These are phyloP conservation scores for Termitomyces bulborhizus DNA, from an alignment of 768 basidiomycete genomes.

Conservation along the genomic window DNA sequence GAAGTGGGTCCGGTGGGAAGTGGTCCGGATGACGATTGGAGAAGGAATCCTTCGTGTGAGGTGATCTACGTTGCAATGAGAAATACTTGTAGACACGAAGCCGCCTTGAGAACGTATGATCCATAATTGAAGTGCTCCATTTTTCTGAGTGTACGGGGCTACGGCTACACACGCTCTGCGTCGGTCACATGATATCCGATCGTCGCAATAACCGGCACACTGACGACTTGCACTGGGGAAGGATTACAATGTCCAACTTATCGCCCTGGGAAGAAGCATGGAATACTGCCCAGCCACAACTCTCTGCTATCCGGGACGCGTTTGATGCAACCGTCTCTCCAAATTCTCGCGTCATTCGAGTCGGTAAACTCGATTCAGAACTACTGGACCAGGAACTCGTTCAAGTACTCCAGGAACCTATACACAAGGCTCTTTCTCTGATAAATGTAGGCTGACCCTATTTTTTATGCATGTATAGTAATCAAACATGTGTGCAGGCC, in stretches of 20 bases:
- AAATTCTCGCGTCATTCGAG: conserved; percentile 56
- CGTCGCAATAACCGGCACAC: background rate
- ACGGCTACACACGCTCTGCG: too few species aligned
- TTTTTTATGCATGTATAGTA: background rate
- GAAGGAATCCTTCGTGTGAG: background rate
- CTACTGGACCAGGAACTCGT: conserved; percentile 86
- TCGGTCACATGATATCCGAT: background rate
- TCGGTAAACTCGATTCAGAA: conserved; percentile 89
- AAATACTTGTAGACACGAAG: background rate
- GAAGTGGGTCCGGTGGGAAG: background rate
- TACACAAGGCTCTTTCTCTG: conserved; percentile 62
- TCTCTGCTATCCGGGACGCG: conserved; percentile 41
- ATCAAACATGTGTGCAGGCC: conserved; percentile 33
- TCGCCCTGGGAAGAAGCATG: conserved; percentile 57
- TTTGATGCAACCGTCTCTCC: conserved; percentile 26
- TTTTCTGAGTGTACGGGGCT: too few species aligned
- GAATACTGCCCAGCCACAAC: conserved; percentile 48
- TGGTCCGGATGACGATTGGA: too few species aligned
- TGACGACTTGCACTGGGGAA: background rate
- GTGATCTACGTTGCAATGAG: background rate
- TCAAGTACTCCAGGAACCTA: conserved; percentile 74
- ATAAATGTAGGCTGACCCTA: conserved; percentile 43
- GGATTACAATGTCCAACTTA: conserved; percentile 13
- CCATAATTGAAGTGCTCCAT: background rate
- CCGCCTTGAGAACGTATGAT: background rate